Percentiles rank a stretch among this genome's conserved stretches.
Evolutionary conservation across 73 alveolate genomes (phyloP).

Genomic region (Paramecium bursaria): DNA sequence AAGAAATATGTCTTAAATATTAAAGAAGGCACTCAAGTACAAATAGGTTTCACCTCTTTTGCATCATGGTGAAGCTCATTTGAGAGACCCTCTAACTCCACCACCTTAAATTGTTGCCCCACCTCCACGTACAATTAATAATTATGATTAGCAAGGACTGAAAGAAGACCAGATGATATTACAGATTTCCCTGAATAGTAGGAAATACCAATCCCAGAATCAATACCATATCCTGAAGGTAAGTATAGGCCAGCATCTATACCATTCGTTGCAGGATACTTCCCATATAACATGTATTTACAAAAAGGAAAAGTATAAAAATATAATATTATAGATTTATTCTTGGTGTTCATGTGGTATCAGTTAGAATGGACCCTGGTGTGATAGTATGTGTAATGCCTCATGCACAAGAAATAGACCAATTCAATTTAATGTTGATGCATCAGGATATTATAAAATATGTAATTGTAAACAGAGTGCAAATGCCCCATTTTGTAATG

Average conservation of each 20-base stretch:
- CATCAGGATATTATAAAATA: conserved; percentile 87
- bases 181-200: conserved; percentile 86
- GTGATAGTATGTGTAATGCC: conserved; percentile 92
- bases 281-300: conserved; percentile 82
- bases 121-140: conserved; percentile 55
- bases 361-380: conserved; percentile 82
- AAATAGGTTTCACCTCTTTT: conserved; percentile 64
- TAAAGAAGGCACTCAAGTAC: conserved; percentile 71
- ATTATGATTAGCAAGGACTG: conserved; percentile 53
- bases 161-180: conserved; percentile 81
- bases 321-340: conserved; percentile 16
- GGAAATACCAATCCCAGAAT: conserved; percentile 60
- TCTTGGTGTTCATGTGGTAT: conserved; percentile 90
- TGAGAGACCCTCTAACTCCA: conserved; percentile 64
- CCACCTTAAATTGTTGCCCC: conserved; percentile 66
- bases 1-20: conserved; percentile 71
- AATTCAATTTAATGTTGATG: conserved; percentile 82
- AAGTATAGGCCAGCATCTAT: conserved; percentile 87
- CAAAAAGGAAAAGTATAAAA: conserved; percentile 85
- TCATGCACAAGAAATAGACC: conserved; percentile 86
- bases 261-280: conserved; percentile 86
- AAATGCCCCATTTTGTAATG: conserved; percentile 95
- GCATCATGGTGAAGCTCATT: conserved; percentile 71
- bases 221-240: conserved; percentile 80
- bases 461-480: conserved; percentile 91